Evolutionary conservation across 1,139 yeast species (phyloP), one percentile per base, ranked within the genome.

Genomic region (Geotrichum citri-aurantii): DNA sequence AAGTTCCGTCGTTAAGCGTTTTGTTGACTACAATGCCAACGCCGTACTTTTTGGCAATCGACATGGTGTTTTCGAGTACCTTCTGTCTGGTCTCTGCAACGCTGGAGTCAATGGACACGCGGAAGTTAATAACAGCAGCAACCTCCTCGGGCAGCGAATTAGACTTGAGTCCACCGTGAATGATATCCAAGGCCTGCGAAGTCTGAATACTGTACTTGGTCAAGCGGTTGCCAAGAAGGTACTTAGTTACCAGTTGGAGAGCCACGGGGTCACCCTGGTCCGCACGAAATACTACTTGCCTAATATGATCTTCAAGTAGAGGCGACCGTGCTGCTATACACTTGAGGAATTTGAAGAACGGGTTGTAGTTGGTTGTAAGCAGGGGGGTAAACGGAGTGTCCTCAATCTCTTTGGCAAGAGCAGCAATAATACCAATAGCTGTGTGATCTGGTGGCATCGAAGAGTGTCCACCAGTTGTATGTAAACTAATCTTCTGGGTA

Each of bases 391-490:
- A 83, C 11, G 81, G 82, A 58, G 79, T 76, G n/a, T 68, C 68
- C 66, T 86, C 91, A 50, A 85, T 74, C 33, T 69, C 66, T 23
- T 73, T 68, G 21, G 83, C 77, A 59, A 86, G 71, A 58, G 81
- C 81, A 2, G 85, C 76, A 62, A 84, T 74, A 48, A 86, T 78
- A 17, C 91, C 92, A 68, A 86, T 85, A 21, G 85, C 79, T 0
- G 89, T 85, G 67, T 85, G 89, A 62, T 79, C 82, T 4, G 86
- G 87, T 12, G 92, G 91, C 19, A 80, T 72, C 1, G 88, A 82
- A 1, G 90, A 83, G 65, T 86, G 92, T 1, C 92, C 92, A 55
- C 92, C 92, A 11, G 81, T 81, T 1, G 86, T 81, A 21, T 72
- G 73, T 33, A 86, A 71, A 5, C 77, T 73, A 52, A 84, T 74